Percentiles rank a stretch among this genome's conserved stretches.
Conservation (phyloP, 768 basidiomycete genomes). For the Hygrocybe punicea region DNA sequence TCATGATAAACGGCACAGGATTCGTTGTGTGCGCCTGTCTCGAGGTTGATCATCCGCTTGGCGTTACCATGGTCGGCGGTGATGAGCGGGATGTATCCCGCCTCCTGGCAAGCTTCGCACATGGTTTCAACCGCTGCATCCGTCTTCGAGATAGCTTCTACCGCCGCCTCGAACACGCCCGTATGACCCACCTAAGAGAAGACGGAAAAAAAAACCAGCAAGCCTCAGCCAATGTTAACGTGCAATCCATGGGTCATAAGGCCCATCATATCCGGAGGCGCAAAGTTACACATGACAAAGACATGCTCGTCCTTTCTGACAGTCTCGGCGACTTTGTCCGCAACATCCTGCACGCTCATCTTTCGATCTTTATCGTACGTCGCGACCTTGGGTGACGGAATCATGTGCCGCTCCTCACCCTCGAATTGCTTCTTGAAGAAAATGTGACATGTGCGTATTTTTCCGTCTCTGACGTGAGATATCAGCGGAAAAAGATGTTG, state of each 20-base stretch:
- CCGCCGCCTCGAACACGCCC: slow-evolving; percentile 86
- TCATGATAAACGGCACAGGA: slow-evolving; percentile 86
- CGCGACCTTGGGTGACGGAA: slow-evolving; percentile 88
- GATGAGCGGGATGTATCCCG: slow-evolving; percentile 82
- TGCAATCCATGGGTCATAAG: no score
- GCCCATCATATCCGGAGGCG: slow-evolving; percentile 89
- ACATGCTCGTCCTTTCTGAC: slow-evolving; percentile 67
- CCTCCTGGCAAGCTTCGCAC: slow-evolving; percentile 77
- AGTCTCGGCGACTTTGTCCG: slow-evolving; percentile 88
- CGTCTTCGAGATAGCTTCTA: slow-evolving; percentile 81
- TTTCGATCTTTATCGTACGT: slow-evolving; percentile 90
- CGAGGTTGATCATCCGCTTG: slow-evolving; percentile 85
- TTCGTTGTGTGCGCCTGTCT: slow-evolving; percentile 88
- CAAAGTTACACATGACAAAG: slow-evolving; percentile 98
- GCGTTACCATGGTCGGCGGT: slow-evolving; percentile 97
- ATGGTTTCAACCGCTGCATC: slow-evolving; percentile 87
- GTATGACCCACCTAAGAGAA: slow-evolving; percentile 80
- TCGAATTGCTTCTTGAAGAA: slow-evolving; percentile 92
- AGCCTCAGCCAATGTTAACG: neutral
- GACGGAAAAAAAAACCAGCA: neutral
- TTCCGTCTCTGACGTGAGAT: slow-evolving; percentile 77
- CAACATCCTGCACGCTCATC: slow-evolving; percentile 87
- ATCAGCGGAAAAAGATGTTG: slow-evolving; percentile 1
- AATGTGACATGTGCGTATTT: slow-evolving; percentile 98
- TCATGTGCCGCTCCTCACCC: slow-evolving; percentile 79